phyloP scores from a whole-genome alignment of 192 early-diverging fungal genomes.

The Coemansia reversa region DNA sequence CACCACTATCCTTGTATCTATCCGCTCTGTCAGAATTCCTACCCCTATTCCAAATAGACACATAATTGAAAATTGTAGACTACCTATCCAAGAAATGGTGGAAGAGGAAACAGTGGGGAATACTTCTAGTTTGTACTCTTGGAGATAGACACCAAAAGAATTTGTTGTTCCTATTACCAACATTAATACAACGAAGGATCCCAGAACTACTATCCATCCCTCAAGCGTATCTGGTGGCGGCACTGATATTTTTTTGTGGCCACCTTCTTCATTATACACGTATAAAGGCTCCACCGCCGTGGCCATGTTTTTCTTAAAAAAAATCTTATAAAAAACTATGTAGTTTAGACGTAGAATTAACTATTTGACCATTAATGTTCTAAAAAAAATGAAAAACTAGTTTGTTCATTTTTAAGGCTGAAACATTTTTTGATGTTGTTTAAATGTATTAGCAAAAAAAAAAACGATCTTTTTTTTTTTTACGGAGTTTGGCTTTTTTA shows the following conservation, averaged over 20 bases:
- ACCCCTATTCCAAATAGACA: conserved; percentile 27
- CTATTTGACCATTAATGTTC: too few species aligned
- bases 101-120: conserved; percentile 28
- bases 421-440: too few species aligned
- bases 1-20: conserved; percentile 12
- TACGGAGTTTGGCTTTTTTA: too few species aligned
- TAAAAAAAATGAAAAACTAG: neutral
- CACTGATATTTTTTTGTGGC: neutral
- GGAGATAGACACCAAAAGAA: conserved; percentile 33
- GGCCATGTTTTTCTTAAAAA: neutral
- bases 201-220: conserved; percentile 35
- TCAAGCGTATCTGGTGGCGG: conserved; percentile 14
- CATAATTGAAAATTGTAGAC: conserved; percentile 35
- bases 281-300: neutral
- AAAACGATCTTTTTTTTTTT: too few species aligned
- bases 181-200: conserved; percentile 36
- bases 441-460: too few species aligned
- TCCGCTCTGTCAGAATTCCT: conserved; percentile 35
- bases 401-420: neutral
- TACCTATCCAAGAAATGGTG: conserved; percentile 43
- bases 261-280: neutral
- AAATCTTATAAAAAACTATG: neutral
- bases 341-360: neutral
- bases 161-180: conserved; percentile 26
- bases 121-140: conserved; percentile 22